Base-by-base conservation (phyloP, 2,329 filamentous ascomycete species). In the Pyrenochaeta sp. region DNA sequence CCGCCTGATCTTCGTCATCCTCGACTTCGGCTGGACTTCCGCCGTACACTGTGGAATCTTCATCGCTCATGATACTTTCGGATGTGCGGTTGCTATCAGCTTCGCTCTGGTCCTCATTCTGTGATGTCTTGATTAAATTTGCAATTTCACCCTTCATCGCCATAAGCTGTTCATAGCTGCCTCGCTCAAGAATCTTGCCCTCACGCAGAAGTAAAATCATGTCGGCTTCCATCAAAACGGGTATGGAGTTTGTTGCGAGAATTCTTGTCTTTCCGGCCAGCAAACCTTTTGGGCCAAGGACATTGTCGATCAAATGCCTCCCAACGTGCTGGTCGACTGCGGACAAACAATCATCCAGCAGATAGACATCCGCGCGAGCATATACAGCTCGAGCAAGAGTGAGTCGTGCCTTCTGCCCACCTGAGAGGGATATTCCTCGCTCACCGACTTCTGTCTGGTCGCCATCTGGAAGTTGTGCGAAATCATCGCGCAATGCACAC, bases 291-390 rank as follows among this genome's bases (percentile, higher is more conserved):
- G 90, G 83, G 11, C 95, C 95, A 31, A 99, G 85, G 0, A 99
- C 95, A 58, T 95, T 91, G 72, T 98, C 90, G 67, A 97, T 97
- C 51, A 99, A 85, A 77, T 99, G 95, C 60, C 91, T 86, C 44
- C 95, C 95, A 54, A 99, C 95, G 71, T 99, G 95, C 61, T 96
- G 94, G 77, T 99, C 95, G n/a, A 99, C 95, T 0, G 96, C 95
- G 14, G 94, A 98, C 10, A 99, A 83, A 56, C 93, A 90, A 73
- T 99, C 95, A 64, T 99, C 95, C 10, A 99, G 83, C 11, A 99
- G 83, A 71, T 98, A 98, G 44, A 99, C 87, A 73, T 99, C 96
- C n/a, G 95, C 92, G 64, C 95, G 86, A 45, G 96, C 93, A 72
- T 99, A 99, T 1, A 99, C 95, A 27, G 96, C 94, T 73, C 95